Evolutionary conservation across 176 grass and related monocot genomes (phyloP).

Genomic region (Carex scoparia): DNA sequence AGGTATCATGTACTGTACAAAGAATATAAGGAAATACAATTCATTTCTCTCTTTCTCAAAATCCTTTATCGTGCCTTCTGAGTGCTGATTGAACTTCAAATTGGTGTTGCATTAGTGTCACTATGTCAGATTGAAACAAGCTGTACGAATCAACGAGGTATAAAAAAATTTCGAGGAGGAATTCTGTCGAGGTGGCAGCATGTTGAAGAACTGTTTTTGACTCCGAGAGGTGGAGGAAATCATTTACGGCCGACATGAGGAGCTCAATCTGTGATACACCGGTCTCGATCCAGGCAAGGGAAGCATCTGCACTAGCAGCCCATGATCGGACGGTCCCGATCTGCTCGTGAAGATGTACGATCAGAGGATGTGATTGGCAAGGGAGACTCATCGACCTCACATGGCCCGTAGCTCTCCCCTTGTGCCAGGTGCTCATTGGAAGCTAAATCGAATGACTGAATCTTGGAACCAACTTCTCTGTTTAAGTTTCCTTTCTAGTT

Average conservation of each 20-base stretch:
- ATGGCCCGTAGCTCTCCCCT: constrained; percentile 6
- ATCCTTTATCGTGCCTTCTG: constrained; percentile 33
- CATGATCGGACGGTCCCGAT: constrained; percentile 25
- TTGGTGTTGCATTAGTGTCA: constrained; percentile 39
- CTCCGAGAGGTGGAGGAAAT: constrained; percentile 44
- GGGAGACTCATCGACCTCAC: constrained; percentile 53
- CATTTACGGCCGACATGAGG: constrained; percentile 45
- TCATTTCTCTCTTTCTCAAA: too few species aligned
- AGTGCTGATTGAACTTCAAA: constrained; percentile 41
- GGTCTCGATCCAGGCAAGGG: background rate
- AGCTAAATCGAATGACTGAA: constrained; percentile 52
- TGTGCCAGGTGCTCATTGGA: background rate
- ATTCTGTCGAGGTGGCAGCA: constrained; percentile 15
- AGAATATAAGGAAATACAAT: too few species aligned
- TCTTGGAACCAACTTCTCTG: background rate
- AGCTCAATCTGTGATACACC: constrained; percentile 42
- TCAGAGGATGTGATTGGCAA: constrained; percentile 33
- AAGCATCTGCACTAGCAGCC: background rate
- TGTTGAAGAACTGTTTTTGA: constrained; percentile 29
- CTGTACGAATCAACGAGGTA: constrained; percentile 57
- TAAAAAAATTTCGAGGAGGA: constrained; percentile 62
- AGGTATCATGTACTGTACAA: too few species aligned
- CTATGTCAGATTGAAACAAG: constrained; percentile 35
- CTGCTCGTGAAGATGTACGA: constrained; percentile 32
- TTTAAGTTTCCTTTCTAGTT: background rate